Conservation (phyloP, 1,284 basidiomycete species). For the Leccinum subrobustum region DNA sequence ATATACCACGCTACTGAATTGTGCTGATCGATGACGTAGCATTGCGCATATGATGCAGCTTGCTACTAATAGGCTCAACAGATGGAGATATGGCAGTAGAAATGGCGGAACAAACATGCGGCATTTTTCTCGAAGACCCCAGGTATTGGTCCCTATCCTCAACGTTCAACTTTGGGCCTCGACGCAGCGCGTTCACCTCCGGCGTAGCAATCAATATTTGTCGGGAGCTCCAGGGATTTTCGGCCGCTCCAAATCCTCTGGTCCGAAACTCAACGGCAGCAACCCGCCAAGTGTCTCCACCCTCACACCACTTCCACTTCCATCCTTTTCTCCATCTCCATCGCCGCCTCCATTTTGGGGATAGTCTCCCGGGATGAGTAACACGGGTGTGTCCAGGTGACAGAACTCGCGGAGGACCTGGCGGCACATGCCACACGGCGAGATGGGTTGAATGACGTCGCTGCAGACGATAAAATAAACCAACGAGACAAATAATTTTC, state of each 20-base stretch:
- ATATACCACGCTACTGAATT: too few relatives aligned
- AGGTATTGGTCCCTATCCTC: not conserved
- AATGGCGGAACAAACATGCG: too few relatives aligned
- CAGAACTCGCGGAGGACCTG: slow-evolving; percentile 93
- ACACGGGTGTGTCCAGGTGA: slow-evolving; percentile 68
- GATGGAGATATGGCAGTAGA: too few relatives aligned
- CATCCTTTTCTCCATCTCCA: not conserved
- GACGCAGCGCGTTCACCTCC: not conserved
- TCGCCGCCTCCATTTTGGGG: slow-evolving; percentile 30
- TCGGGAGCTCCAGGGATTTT: not conserved
- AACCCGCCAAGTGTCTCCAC: slow-evolving; percentile 71
- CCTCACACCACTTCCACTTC: slow-evolving; percentile 14
- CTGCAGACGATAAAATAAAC: not conserved
- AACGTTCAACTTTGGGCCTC: not conserved
- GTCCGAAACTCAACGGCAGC: slow-evolving; percentile 88
- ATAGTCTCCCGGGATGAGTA: slow-evolving; percentile 76
- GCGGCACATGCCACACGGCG: slow-evolving; percentile 90
- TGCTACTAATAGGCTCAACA: too few relatives aligned
- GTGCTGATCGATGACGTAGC: too few relatives aligned
- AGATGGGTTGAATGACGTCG: slow-evolving; percentile 63
- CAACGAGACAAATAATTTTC: not conserved
- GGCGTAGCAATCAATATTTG: not conserved
- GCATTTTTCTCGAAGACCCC: not conserved
- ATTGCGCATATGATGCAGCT: too few relatives aligned
- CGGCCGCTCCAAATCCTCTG: slow-evolving; percentile 39